Evolutionary conservation across 2,329 filamentous ascomycete species (phyloP), one percentile per base, ranked within the genome.

Genomic region (Cercospora sesami): DNA sequence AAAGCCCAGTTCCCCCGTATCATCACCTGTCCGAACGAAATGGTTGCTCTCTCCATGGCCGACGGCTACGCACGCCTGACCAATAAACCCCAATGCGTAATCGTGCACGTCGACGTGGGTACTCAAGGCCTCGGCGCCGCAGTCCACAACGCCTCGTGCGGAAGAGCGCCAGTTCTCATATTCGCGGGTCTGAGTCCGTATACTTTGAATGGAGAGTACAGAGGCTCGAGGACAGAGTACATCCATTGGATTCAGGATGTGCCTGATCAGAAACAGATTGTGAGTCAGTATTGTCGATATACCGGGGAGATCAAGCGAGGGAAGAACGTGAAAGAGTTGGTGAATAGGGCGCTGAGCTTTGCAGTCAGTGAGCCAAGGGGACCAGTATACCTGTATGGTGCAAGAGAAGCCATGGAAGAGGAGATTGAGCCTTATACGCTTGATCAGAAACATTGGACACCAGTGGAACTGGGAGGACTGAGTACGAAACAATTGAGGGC

Each of bases 211-310:
- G 91, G 91, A 16, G 91, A 94, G 79, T 87, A 91, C 80, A 85
- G 89, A 0, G 91, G 91, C 12, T 89, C 86, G n/a, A 84, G 91
- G 64, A 93, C 91, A 1, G 92, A 94, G 79, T 94, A 92, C 77
- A 94, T 93, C 73, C 91, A 94, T 78, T 94, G 91, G 91, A 90
- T 94, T 33, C 91, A 94, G 75, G 91, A 94, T 78, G 90, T 93
- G 2, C 91, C 90, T 0, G 91, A 94, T 74, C 92, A 94, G 78
- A 92, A 90, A 78, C 86, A 89, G 74, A 94, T 96, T 68, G 83
- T 96, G 3, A 83, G 87, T 0, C 93, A 96, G 81, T 96, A 96
- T 79, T 96, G 93, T 78, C 86, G 93, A 9, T 96, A 95, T 75
- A 82, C 89, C 0, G 92, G 85, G 3, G 93, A 96, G 81, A 89